Evolutionary conservation across 2,329 filamentous ascomycete genomes (phyloP).

Genomic region (Monilinia fructicola): DNA sequence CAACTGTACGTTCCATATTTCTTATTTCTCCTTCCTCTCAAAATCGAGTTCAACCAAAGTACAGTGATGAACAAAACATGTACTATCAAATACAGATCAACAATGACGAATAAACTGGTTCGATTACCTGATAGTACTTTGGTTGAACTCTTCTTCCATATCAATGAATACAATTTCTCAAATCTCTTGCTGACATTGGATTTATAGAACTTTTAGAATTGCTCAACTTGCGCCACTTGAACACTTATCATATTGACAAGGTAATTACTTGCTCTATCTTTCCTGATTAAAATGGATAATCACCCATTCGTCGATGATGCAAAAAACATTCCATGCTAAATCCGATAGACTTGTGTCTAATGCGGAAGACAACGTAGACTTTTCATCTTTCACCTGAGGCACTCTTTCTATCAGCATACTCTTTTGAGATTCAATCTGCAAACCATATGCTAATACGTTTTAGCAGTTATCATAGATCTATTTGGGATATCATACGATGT

Average conservation of each 20-base stretch:
- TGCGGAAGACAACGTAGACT: slow-evolving; percentile 69
- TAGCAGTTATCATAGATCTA: neutral
- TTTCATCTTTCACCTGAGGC: slow-evolving; percentile 84
- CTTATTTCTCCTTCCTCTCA: slow-evolving; percentile 3
- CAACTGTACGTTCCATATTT: slow-evolving; percentile 35
- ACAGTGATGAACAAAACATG: slow-evolving; percentile 46
- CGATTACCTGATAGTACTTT: slow-evolving; percentile 41
- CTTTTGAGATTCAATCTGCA: slow-evolving; percentile 16
- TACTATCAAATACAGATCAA: slow-evolving; percentile 49
- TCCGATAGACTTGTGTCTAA: slow-evolving; percentile 55
- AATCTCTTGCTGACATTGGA: slow-evolving; percentile 5
- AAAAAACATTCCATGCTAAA: slow-evolving; percentile 72
- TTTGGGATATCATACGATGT: neutral
- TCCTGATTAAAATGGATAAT: neutral
- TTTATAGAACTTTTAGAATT: slow-evolving; percentile 17
- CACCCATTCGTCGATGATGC: slow-evolving; percentile 57
- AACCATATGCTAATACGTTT: slow-evolving; percentile 13
- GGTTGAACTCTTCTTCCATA: slow-evolving; percentile 19
- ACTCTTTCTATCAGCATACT: neutral
- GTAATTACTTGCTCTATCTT: slow-evolving; percentile 12
- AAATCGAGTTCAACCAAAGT: slow-evolving; percentile 24
- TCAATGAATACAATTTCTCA: neutral
- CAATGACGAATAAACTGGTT: slow-evolving; percentile 42
- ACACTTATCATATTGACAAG: neutral
- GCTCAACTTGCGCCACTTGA: neutral